Conservation (phyloP, 2,329 filamentous ascomycete genomes). For the Neophaeococcomyces aloes region DNA sequence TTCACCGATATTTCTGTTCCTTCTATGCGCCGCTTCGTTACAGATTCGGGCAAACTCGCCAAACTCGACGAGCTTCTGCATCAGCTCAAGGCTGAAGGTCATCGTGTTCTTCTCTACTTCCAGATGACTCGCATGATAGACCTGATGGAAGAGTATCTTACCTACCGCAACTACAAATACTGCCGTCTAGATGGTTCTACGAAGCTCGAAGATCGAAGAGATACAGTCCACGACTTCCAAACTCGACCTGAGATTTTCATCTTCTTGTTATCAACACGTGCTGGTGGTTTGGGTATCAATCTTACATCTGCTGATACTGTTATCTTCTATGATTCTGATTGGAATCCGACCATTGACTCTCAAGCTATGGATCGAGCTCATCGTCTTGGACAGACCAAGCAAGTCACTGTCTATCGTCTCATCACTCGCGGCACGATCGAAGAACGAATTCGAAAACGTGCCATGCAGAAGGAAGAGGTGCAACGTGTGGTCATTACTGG, state of each 20-base stretch:
- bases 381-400: conserved; percentile 96
- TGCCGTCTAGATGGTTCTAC: conserved; percentile 95
- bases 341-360: conserved; percentile 96
- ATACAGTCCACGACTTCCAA: conserved; percentile 97
- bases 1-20: conserved; percentile 89
- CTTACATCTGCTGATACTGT: conserved; percentile 92
- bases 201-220: conserved; percentile 93
- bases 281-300: conserved; percentile 93
- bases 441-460: conserved; percentile 93
- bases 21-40: conserved; percentile 93
- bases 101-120: conserved; percentile 95
- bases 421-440: conserved; percentile 97
- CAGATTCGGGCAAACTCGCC: conserved; percentile 93
- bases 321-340: conserved; percentile 92
- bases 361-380: conserved; percentile 99
- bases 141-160: conserved; percentile 95
- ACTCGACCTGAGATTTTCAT: conserved; percentile 93
- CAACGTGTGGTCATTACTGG: conserved; percentile 94
- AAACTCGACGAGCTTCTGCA: conserved; percentile 86
- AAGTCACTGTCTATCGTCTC: conserved; percentile 91
- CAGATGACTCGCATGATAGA: conserved; percentile 97
- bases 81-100: conserved; percentile 74
- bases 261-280: conserved; percentile 88
- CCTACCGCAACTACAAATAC: conserved; percentile 89
- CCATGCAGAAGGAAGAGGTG: conserved; percentile 97